A percentile compares a stretch with the other conserved stretches of the same genome.
phyloP scores from a whole-genome alignment of 1,139 yeast species.

The Geotrichum bryndzae region DNA sequence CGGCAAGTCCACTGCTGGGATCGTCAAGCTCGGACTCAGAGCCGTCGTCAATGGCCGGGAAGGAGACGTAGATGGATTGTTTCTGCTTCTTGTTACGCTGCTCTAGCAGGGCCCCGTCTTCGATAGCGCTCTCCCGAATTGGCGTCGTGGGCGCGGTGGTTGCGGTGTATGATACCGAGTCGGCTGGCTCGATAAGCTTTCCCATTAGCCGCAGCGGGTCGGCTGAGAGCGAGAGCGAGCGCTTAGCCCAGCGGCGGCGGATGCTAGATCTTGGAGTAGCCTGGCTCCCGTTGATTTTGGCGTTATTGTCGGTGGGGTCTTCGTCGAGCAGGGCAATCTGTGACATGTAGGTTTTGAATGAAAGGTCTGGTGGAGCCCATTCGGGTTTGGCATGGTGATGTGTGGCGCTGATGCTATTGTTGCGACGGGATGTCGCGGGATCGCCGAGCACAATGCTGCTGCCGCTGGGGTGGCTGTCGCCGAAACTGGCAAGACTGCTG shows the following conservation, averaged over 20 bases:
- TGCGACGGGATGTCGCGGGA: background rate
- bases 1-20: background rate
- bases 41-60: slow-evolving; percentile 21
- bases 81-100: background rate
- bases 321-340: slow-evolving; percentile 9
- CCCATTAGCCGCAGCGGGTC: background rate
- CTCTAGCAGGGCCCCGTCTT: background rate
- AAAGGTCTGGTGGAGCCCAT: slow-evolving; percentile 26
- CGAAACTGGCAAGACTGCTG: background rate
- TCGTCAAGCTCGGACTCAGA: slow-evolving; percentile 9
- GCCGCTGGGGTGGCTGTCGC: background rate
- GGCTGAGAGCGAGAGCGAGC: background rate
- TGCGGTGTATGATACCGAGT: background rate
- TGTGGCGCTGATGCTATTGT: slow-evolving; percentile 10
- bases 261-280: background rate
- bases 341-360: slow-evolving; percentile 24
- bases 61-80: slow-evolving; percentile 18
- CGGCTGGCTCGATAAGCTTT: background rate
- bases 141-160: background rate
- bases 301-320: background rate
- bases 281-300: too few species aligned
- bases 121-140: background rate
- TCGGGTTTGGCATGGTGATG: slow-evolving; percentile 25
- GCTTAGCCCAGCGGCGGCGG: background rate
- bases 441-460: background rate